Evolutionary conservation across 129 eudicot species (phyloP).

Genomic region (Escallonia rubra): DNA sequence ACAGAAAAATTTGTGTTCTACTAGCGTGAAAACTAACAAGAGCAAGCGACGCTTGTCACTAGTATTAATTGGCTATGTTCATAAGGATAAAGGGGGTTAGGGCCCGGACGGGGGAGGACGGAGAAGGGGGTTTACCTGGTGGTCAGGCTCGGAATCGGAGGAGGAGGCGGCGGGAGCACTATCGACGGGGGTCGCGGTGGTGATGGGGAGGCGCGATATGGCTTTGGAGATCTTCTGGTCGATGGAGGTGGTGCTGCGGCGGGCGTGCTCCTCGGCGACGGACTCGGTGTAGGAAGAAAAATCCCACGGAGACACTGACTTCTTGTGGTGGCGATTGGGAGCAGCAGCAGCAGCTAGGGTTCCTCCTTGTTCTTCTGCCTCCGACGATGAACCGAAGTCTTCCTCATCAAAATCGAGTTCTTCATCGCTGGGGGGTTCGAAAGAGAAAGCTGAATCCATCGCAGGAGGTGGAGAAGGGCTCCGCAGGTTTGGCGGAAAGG

Average conservation of each 20-base stretch:
- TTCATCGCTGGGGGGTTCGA: conserved; percentile 86
- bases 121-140: conserved; percentile 34
- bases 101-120: background rate
- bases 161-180: background rate
- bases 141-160: conserved; percentile 53
- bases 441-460: conserved; percentile 44
- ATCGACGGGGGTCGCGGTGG: conserved; percentile 24
- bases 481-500: too few species aligned
- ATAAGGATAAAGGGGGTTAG: background rate
- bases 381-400: conserved; percentile 16
- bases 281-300: conserved; percentile 78
- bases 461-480: background rate
- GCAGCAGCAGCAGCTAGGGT: background rate
- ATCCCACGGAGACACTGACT: conserved; percentile 90
- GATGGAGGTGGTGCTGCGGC: conserved; percentile 82
- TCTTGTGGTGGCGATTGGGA: background rate
- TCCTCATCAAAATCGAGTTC: conserved; percentile 45
- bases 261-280: conserved; percentile 78
- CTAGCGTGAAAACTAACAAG: too few species aligned
- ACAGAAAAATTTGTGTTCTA: too few species aligned
- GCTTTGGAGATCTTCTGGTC: conserved; percentile 67
- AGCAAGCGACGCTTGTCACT: too few species aligned
- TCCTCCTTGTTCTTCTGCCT: conserved; percentile 25
- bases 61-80: too few species aligned
- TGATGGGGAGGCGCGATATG: conserved; percentile 28